Percentiles rank a stretch among this genome's conserved stretches.
Evolutionary conservation across 768 basidiomycete species (phyloP).

Genomic region (Mrakia gelida): DNA sequence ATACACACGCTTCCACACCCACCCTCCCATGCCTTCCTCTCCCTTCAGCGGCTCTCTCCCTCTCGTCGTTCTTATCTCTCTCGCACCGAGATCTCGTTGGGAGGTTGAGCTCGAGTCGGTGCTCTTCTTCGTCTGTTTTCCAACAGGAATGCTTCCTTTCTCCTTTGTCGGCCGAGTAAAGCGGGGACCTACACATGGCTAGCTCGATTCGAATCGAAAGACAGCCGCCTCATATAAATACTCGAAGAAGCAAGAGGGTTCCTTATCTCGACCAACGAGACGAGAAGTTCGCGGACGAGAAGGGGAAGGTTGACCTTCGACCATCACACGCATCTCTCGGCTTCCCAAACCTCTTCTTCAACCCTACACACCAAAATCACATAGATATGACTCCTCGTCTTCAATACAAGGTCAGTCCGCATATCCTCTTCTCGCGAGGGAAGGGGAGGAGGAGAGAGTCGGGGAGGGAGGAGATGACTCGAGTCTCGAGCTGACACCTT

Average conservation of each 20-base stretch:
- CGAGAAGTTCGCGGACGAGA: too few relatives aligned
- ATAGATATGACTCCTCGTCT: constrained; percentile 9
- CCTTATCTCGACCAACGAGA: constrained; percentile 1
- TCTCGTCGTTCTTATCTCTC: too few relatives aligned
- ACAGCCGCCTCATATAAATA: background rate
- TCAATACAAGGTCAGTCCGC: constrained; percentile 16
- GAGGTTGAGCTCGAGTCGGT: too few relatives aligned
- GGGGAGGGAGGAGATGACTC: background rate
- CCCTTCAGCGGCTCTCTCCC: too few relatives aligned
- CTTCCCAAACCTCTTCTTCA: background rate
- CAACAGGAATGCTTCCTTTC: background rate
- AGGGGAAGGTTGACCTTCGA: background rate
- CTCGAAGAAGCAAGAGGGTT: background rate
- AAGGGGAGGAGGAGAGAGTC: background rate
- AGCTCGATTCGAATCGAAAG: background rate
- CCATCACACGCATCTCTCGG: background rate
- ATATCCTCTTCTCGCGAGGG: background rate
- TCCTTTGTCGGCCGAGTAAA: background rate
- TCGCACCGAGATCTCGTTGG: too few relatives aligned
- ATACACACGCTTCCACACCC: too few relatives aligned
- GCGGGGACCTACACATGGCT: too few relatives aligned
- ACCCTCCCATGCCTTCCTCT: too few relatives aligned
- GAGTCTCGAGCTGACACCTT: background rate
- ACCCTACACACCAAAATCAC: background rate
- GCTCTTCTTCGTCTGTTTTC: background rate